A percentile compares a stretch with the other conserved stretches of the same genome.
phyloP scores from a whole-genome alignment of 2,329 filamentous ascomycete genomes.

The Lithohypha guttulata region DNA sequence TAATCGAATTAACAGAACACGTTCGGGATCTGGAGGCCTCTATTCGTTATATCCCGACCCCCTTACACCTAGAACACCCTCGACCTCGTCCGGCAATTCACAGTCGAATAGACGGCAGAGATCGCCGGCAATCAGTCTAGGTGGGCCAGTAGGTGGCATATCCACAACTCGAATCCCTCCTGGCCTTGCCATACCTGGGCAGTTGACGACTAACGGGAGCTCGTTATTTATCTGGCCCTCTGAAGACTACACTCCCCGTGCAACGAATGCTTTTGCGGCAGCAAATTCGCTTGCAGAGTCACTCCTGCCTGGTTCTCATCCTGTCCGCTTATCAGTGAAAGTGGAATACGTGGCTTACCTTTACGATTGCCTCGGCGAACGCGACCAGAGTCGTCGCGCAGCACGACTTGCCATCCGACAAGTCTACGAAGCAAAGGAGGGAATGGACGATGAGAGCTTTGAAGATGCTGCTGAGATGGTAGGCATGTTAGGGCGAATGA shows the following conservation, averaged over 20 bases:
- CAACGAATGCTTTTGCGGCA: conserved; percentile 68
- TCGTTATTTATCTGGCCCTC: conserved; percentile 71
- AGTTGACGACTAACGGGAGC: conserved; percentile 19
- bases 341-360: conserved; percentile 88
- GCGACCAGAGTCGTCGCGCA: conserved; percentile 61
- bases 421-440: conserved; percentile 82
- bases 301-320: conserved; percentile 77
- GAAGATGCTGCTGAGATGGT: conserved; percentile 83
- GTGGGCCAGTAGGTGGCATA: conserved; percentile 44
- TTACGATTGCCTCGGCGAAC: conserved; percentile 83
- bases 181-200: conserved; percentile 18
- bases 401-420: conserved; percentile 78
- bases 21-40: conserved; percentile 12
- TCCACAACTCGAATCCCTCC: conserved; percentile 35
- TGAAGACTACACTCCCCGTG: conserved; percentile 65
- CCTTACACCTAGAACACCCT: conserved; percentile 24
- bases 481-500: conserved; percentile 75
- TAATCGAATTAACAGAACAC: conserved; percentile 28
- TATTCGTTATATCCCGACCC: conserved; percentile 20
- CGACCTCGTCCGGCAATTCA: conserved; percentile 25
- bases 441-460: conserved; percentile 93
- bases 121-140: conserved; percentile 42
- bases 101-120: conserved; percentile 29
- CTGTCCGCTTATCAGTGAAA: conserved; percentile 76
- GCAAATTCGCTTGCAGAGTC: conserved; percentile 63